Evolutionary conservation across 768 basidiomycete genomes (phyloP).

Genomic region (Gloeostereum incarnatum): DNA sequence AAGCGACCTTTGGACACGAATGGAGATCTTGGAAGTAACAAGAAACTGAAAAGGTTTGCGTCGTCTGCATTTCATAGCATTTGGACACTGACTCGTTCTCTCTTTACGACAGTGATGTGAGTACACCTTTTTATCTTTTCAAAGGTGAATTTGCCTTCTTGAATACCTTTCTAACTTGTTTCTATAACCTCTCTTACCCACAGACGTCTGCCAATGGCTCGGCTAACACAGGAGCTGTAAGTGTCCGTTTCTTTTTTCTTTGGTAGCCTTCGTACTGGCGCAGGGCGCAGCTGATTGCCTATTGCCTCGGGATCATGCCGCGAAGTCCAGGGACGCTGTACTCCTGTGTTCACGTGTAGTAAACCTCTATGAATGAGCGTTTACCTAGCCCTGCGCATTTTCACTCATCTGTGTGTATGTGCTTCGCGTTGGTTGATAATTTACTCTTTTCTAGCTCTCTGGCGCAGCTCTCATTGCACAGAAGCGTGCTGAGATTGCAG

Average conservation of each 20-base stretch:
- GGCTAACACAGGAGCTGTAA: conserved; percentile 29
- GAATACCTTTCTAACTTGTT: conserved; percentile 44
- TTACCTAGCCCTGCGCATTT: too few relatives aligned
- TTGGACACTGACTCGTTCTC: conserved; percentile 10
- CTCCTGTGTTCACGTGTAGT: too few relatives aligned
- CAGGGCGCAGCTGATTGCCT: too few relatives aligned
- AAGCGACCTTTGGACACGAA: conserved; percentile 54
- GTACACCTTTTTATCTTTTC: conserved; percentile 29
- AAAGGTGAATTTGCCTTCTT: conserved; percentile 67
- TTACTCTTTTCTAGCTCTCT: conserved; percentile 15
- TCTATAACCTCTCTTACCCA: conserved; percentile 57
- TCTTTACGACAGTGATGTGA: conserved; percentile 54
- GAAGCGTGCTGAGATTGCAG: conserved; percentile 77
- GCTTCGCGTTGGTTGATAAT: not conserved
- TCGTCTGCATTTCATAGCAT: conserved; percentile 8
- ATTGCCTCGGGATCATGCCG: too few relatives aligned
- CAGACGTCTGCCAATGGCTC: conserved; percentile 46
- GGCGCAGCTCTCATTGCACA: conserved; percentile 68
- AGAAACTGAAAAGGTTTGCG: conserved; percentile 60
- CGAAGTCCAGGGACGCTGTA: too few relatives aligned
- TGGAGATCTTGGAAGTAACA: conserved; percentile 35
- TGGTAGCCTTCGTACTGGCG: too few relatives aligned
- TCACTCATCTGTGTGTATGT: too few relatives aligned
- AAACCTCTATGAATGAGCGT: too few relatives aligned
- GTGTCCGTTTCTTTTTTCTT: too few relatives aligned